These are phyloP conservation scores for Colletotrichum abscissum DNA, from an alignment of 2,329 filamentous ascomycete genomes.

Conservation along the genomic window DNA sequence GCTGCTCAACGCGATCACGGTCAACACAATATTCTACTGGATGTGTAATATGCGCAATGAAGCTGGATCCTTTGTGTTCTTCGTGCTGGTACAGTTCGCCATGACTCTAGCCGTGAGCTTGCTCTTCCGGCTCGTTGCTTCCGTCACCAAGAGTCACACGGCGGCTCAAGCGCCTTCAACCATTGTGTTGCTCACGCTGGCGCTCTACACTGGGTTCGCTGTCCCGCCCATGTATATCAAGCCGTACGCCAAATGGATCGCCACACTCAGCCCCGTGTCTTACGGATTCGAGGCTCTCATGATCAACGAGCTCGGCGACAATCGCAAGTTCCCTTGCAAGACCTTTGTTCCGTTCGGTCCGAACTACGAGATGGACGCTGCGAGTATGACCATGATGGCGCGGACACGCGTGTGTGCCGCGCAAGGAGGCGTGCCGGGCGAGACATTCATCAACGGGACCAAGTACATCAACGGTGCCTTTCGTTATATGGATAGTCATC, in stretches of 20 bases:
- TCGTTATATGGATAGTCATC: slow-evolving; percentile 12
- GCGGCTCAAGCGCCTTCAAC: slow-evolving; percentile 26
- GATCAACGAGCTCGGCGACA: slow-evolving; percentile 29
- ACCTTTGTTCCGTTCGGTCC: slow-evolving; percentile 24
- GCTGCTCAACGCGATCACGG: slow-evolving; percentile 62
- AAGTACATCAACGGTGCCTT: slow-evolving; percentile 20
- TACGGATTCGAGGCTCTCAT: slow-evolving; percentile 32
- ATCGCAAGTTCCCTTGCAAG: slow-evolving; percentile 23
- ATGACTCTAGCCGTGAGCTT: slow-evolving; percentile 71
- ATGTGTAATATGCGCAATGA: slow-evolving; percentile 44
- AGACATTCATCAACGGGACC: slow-evolving; percentile 12
- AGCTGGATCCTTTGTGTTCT: slow-evolving; percentile 67
- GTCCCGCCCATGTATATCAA: slow-evolving; percentile 26
- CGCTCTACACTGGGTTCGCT: slow-evolving; percentile 29
- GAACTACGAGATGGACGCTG: slow-evolving; percentile 33
- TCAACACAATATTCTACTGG: slow-evolving; percentile 54
- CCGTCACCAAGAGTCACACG: slow-evolving; percentile 62
- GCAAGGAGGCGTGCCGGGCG: slow-evolving; percentile 10
- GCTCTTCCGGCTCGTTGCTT: slow-evolving; percentile 74
- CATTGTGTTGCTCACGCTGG: slow-evolving; percentile 19
- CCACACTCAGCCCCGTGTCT: slow-evolving; percentile 23
- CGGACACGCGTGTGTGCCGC: slow-evolving; percentile 19
- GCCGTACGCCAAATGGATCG: slow-evolving; percentile 23
- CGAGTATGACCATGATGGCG: background rate
- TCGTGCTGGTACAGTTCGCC: slow-evolving; percentile 69